Evolutionary conservation across 2,329 filamentous ascomycete genomes (phyloP), one percentile per base, ranked within the genome.

Genomic region (Diaporthe ilicicola): DNA sequence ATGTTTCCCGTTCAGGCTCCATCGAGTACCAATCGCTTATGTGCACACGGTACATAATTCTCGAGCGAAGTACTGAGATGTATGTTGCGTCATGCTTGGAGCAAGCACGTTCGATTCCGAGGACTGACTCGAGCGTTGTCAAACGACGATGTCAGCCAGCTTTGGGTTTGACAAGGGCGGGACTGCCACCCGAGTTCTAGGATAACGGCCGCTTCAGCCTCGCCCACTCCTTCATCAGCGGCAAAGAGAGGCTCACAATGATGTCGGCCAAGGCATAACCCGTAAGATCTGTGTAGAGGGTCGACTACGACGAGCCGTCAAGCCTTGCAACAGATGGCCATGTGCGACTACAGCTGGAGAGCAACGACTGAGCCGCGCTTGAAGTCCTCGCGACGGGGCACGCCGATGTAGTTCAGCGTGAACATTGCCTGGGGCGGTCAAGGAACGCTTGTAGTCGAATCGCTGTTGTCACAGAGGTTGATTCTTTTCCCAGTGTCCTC

Each of bases 61-160:
- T 62, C 29, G 17, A 34, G 42, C 29, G 29, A 64, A 19, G 46
- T 7, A 22, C 53, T 55, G 32, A 55, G 24, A 24, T 29, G 13
- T 19, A 27, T 24, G 44, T 64, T 64, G 59, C 59, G 59, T 64
- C 59, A 64, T 64, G 59, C 29, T n/a, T 50, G 59, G 22, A 48
- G 44, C 59, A 37, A 50, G 59, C 59, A 64, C 59, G 59, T 64
- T 50, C 44, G 59, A 17, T 64, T 19, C 29, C 10, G 44, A 50
- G n/a, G 44, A 64, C 59, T 64, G 59, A 64, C 59, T 64, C 59
- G 59, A 64, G 44, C 42, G n/a, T n/a, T 10, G 59, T 50, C 13
- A 19, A 27, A 46, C 29, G n/a, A 19, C 29, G 19, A 48, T 50
- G n/a, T 15, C 59, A 50, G 59, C 29, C 59, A 64, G 29, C n/a